Conservation (phyloP, 2,329 filamentous ascomycete species). For the Trichoderma gracile region DNA sequence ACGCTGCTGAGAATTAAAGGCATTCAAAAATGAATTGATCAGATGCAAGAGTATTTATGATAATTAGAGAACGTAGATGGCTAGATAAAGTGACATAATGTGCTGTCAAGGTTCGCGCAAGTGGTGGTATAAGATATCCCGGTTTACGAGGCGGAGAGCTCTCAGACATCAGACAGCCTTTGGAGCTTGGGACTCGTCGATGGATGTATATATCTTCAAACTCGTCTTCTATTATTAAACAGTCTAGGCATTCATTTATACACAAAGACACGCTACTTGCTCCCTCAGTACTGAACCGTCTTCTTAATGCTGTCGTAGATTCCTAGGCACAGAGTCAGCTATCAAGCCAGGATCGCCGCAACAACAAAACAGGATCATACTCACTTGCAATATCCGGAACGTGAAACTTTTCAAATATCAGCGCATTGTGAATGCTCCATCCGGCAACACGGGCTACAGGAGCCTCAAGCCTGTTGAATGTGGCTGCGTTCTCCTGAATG, state of each 20-base stretch:
- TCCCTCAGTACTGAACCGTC: conserved; percentile 60
- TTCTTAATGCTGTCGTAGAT: conserved; percentile 71
- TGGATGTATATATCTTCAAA: neutral
- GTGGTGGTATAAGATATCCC: too few species aligned
- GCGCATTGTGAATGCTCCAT: conserved; percentile 82
- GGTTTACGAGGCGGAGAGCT: too few species aligned
- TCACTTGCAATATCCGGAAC: conserved; percentile 84
- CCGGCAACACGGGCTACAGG: conserved; percentile 83
- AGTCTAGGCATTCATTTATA: conserved; percentile 5
- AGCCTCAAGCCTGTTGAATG: conserved; percentile 80
- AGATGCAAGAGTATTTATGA: neutral
- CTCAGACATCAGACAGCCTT: neutral
- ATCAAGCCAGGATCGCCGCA: neutral
- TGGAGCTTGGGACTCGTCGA: neutral
- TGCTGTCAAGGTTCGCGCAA: too few species aligned
- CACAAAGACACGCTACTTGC: neutral
- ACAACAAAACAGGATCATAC: conserved; percentile 41
- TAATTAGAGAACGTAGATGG: too few species aligned
- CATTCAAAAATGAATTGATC: neutral
- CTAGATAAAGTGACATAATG: too few species aligned
- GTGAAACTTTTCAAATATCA: conserved; percentile 78
- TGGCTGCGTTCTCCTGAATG: conserved; percentile 74
- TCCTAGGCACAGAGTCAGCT: conserved; percentile 46
- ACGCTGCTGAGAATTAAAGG: neutral
- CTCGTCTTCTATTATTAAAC: conserved; percentile 3